A percentile compares a stretch with the other conserved stretches of the same genome.
Evolutionary conservation across 345 rosid species (phyloP).

Genomic region (Leavenworthia alabamica): DNA sequence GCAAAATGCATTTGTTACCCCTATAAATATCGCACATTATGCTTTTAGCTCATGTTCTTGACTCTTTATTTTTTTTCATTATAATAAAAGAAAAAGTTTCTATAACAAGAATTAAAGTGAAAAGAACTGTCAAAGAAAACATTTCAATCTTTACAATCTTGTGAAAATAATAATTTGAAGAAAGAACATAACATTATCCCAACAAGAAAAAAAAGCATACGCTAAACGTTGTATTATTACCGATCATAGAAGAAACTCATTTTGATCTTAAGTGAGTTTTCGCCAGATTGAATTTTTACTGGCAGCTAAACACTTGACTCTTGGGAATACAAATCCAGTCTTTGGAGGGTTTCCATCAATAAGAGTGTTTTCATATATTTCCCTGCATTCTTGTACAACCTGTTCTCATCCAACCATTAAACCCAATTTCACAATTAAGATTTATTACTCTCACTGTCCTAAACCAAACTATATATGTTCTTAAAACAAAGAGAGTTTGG

Average conservation of each 20-base stretch:
- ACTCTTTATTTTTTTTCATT: conserved; percentile 5
- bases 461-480: not conserved
- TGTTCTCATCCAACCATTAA: conserved; percentile 28
- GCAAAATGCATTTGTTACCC: not conserved
- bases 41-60: conserved; percentile 18
- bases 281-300: conserved; percentile 74
- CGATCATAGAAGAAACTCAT: not conserved
- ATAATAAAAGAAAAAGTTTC: conserved; percentile 17
- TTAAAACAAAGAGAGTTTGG: not conserved
- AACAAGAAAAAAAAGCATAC: not conserved
- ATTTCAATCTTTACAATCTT: not conserved
- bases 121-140: too few relatives aligned
- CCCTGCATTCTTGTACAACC: conserved; percentile 98
- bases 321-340: conserved; percentile 80
- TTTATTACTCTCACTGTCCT: too few relatives aligned
- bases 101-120: not conserved
- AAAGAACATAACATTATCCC: not conserved
- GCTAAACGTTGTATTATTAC: not conserved
- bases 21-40: conserved; percentile 1
- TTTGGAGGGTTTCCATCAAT: conserved; percentile 77
- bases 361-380: conserved; percentile 80
- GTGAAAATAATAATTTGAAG: not conserved
- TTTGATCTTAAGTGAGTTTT: conserved; percentile 40
- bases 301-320: conserved; percentile 68
- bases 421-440: not conserved